Conservation (phyloP, 441 rosid species). For the Bocquillonia castaneifolia region DNA sequence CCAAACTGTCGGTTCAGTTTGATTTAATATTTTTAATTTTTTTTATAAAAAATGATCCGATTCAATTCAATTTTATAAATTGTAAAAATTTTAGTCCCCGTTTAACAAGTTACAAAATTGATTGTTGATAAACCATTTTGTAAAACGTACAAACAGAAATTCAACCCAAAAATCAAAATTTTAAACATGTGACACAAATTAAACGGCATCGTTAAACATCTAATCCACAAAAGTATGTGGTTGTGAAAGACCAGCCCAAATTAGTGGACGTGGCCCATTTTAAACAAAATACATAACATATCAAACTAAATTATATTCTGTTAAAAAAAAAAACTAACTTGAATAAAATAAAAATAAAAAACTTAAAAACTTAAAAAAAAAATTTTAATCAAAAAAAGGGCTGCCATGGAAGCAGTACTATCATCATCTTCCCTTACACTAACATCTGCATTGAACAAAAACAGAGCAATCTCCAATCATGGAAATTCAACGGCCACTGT, state of each 20-base stretch:
- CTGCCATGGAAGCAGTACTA: slow-evolving; percentile 21
- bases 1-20: too few species aligned
- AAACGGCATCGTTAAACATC: neutral
- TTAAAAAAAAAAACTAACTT: too few species aligned
- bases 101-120: too few species aligned
- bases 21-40: too few species aligned
- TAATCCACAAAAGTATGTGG: slow-evolving; percentile 11
- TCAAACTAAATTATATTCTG: too few species aligned
- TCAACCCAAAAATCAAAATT: too few species aligned
- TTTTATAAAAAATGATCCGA: too few species aligned
- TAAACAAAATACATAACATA: neutral
- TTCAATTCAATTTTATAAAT: too few species aligned
- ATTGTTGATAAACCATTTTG: too few species aligned
- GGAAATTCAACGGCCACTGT: slow-evolving; percentile 29
- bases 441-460: slow-evolving; percentile 4
- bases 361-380: neutral
- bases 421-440: neutral
- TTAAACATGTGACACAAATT: too few species aligned
- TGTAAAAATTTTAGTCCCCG: too few species aligned
- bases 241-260: slow-evolving; percentile 1
- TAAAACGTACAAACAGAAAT: too few species aligned
- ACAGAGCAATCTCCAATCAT: slow-evolving; percentile 9
- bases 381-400: neutral
- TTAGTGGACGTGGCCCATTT: slow-evolving; percentile 15
- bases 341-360: neutral